Percentiles rank a stretch among this genome's conserved stretches.
phyloP scores from a whole-genome alignment of 2,329 filamentous ascomycete genomes.

The Alternaria sp. region DNA sequence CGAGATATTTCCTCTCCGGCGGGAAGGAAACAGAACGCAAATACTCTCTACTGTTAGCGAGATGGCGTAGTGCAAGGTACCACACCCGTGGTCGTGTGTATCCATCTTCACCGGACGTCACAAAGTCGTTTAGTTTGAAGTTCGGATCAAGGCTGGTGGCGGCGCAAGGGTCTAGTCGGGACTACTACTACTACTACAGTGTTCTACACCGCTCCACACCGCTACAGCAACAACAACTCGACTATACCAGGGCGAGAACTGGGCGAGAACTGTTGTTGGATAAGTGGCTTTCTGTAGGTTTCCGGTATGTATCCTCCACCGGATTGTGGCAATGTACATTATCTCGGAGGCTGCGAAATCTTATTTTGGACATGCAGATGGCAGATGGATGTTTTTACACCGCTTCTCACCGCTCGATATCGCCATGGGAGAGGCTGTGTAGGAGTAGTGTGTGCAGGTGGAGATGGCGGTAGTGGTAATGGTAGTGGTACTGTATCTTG shows the following conservation, averaged over 20 bases:
- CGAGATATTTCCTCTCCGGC: background rate
- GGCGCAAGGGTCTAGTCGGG: background rate
- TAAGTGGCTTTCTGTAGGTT: background rate
- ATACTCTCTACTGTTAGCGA: background rate
- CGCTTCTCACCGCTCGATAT: background rate
- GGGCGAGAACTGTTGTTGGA: background rate
- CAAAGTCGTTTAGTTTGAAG: background rate
- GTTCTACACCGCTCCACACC: constrained; percentile 27
- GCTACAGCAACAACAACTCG: background rate
- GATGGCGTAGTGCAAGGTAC: background rate
- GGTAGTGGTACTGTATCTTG: background rate
- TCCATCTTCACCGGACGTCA: constrained; percentile 13
- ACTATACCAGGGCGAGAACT: background rate
- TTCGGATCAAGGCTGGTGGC: background rate
- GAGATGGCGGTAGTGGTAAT: background rate
- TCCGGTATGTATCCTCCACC: background rate
- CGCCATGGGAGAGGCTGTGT: background rate
- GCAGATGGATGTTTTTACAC: background rate
- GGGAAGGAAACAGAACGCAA: background rate
- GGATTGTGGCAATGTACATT: background rate
- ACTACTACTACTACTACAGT: too few species aligned
- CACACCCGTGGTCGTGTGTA: background rate
- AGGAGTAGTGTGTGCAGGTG: background rate
- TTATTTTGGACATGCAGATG: background rate
- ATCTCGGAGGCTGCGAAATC: background rate